These are phyloP conservation scores for Wallacemonas collosoma DNA, from an alignment of 208 protist species.

Conservation along the genomic window DNA sequence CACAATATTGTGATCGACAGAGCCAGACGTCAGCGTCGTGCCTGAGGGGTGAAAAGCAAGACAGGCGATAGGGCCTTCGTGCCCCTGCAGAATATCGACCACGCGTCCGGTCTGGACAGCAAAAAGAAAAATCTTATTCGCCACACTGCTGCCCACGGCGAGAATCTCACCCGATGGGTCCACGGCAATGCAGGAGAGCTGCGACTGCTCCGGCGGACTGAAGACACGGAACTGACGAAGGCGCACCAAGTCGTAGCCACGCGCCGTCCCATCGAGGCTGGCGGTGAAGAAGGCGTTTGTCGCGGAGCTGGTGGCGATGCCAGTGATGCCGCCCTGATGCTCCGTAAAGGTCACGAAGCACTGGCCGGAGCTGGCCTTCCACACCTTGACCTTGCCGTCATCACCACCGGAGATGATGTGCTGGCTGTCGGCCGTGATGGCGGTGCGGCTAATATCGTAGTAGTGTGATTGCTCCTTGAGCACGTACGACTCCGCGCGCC, in stretches of 20 bases:
- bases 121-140: constrained; percentile 90
- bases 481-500: constrained; percentile 91
- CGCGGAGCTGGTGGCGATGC: constrained; percentile 74
- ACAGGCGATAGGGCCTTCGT: constrained; percentile 87
- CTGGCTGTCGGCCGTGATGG: constrained; percentile 87
- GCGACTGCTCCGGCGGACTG: constrained; percentile 68
- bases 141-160: constrained; percentile 77
- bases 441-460: constrained; percentile 89
- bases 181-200: constrained; percentile 92
- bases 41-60: constrained; percentile 90
- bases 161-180: constrained; percentile 92
- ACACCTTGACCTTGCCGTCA: constrained; percentile 95
- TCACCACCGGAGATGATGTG: constrained; percentile 91
- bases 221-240: constrained; percentile 93
- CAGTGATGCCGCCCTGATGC: constrained; percentile 84
- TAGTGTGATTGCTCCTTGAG: constrained; percentile 94
- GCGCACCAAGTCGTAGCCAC: constrained; percentile 91
- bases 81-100: constrained; percentile 89
- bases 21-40: constrained; percentile 82
- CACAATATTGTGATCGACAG: constrained; percentile 86
- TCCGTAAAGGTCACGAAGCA: constrained; percentile 95
- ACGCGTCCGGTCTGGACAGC: constrained; percentile 91
- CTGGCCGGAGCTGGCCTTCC: constrained; percentile 88
- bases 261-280: constrained; percentile 90
- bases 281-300: constrained; percentile 93